Evolutionary conservation across 306 rosid species (phyloP), one percentile per base, ranked within the genome.

Genomic region (Gynostemma pentaphyllum): DNA sequence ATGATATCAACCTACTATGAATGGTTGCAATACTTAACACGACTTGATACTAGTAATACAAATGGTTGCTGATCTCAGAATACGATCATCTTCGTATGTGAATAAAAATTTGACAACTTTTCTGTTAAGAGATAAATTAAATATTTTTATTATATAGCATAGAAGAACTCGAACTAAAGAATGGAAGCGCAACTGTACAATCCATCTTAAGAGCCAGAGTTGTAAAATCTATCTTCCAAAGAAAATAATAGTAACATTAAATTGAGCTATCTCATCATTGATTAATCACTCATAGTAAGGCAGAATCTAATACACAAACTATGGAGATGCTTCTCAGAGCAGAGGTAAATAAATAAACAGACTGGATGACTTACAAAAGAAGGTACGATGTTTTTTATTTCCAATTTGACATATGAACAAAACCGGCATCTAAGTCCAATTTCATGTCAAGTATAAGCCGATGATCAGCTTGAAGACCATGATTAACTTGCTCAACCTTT

Each of bases 321-420:
- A 10, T 3, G 1, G 26, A 60, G 8, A 59, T 36, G 30, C 63
- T 56, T 56, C 28, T 34, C 29, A 56, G 45, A 53, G 15, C 18
- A 16, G 30, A 21, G 11, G 56, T 36, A 46, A 32, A 67, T 30
- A 30, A 62, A 61, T 29, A 23, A 50, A 60, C 28, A 45, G 12
- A 51, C 8, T 53, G 46, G 49, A 62, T n/a, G 53, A 80, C 95
- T 76, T 76, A 85, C 96, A 69, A 85, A 76, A 12, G 76, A 65
- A 44, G 87, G 83, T 28, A 68, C 15, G 29, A 65, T 51, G 32
- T 85, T 11, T 65, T 65, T 76, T 64, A 79, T 85, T 61, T 85
- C 87, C 68, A 11, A 26, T 26, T 53, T 24, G 2, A 87, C 53
- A n/a, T 54, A 70, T 11, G 27, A 15, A 69, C 96, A 87, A 70